These are phyloP conservation scores for Suhomyces kunorum DNA, from an alignment of 1,139 yeast species.

Conservation along the genomic window DNA sequence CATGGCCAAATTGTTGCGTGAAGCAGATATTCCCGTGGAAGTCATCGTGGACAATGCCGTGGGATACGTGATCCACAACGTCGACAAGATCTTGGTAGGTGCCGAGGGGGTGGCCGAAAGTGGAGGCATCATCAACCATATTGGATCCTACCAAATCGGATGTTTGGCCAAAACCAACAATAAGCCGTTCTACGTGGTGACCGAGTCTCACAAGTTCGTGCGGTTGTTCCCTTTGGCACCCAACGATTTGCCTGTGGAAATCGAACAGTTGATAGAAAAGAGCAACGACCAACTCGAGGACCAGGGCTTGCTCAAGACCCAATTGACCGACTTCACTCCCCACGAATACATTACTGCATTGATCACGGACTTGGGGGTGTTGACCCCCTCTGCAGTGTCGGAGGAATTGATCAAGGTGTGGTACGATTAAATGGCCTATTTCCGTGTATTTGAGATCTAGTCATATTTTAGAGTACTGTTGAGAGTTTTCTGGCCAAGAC, in stretches of 20 bases:
- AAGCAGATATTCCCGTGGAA: conserved; percentile 86
- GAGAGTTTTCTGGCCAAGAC: too few species aligned
- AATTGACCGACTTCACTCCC: conserved; percentile 84
- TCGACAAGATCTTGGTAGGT: conserved; percentile 92
- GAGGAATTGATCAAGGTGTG: conserved; percentile 97
- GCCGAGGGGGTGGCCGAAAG: conserved; percentile 99
- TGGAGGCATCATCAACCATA: conserved; percentile 95
- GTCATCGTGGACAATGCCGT: conserved; percentile 88
- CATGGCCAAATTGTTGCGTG: conserved; percentile 70
- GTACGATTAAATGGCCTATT: conserved; percentile 65
- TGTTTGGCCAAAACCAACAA: conserved; percentile 87
- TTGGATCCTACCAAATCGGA: conserved; percentile 94
- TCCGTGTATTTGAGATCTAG: too few species aligned
- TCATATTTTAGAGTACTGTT: too few species aligned
- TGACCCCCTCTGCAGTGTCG: conserved; percentile 96
- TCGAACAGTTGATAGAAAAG: conserved; percentile 35
- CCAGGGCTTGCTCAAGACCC: conserved; percentile 36
- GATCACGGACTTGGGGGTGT: conserved; percentile 92
- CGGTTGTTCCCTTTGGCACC: conserved; percentile 94
- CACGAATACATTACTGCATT: conserved; percentile 94
- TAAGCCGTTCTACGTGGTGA: conserved; percentile 91
- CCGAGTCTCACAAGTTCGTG: conserved; percentile 95
- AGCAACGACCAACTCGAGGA: conserved; percentile 29
- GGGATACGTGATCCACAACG: conserved; percentile 87
- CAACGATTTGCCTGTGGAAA: conserved; percentile 78